Base-by-base conservation (phyloP, 148 eudicot species). In the Chenopodium quinoa region DNA sequence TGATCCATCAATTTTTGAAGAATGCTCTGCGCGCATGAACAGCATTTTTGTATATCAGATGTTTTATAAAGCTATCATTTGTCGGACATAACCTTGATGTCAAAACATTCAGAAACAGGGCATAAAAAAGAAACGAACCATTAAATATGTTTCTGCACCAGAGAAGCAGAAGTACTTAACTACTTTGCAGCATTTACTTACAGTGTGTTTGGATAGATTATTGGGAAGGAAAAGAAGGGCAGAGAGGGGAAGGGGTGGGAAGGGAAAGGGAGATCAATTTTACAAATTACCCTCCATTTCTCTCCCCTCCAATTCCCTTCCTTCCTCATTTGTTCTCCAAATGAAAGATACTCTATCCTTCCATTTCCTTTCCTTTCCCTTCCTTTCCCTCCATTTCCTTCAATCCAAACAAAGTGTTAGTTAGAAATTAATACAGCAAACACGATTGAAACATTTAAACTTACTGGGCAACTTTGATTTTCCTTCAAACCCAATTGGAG, bases 401-500 rank as follows among this genome's bases (percentile, higher is more conserved):
- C 27, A 27, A 27, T 27, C 27, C 27, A 27, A 27, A 27, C 27
- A 27, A 27, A 27, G 27, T 27, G 27, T 27, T 27, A 27, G 44
- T 11, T 27, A 71, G 54, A 46, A 13, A 71, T 71, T 19, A 2
- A 16, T 22, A 16, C 19, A 62, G 11, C 60, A 71, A 22, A 29
- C 32, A 32, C 13, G 13, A 37, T 65, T 11, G n/a, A 16, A 22
- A 52, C 17, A n/a, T 50, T 73, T 27, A 54, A 73, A 89, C 97
- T 85, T 87, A 95, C 99, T 20, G 97, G 95, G 83, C 94, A 93
- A 80, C 86, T 89, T 79, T 75, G 91, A 77, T 86, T 80, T 37
- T 86, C 81, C 83, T 92, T 91, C 86, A 95, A 86, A 65, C 94
- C 97, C 85, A 89, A 91, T 76, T 87, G 88, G 58, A 95, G 90